phyloP scores from a whole-genome alignment of 805 yeast species.

The Saccharomycopsis vini region DNA sequence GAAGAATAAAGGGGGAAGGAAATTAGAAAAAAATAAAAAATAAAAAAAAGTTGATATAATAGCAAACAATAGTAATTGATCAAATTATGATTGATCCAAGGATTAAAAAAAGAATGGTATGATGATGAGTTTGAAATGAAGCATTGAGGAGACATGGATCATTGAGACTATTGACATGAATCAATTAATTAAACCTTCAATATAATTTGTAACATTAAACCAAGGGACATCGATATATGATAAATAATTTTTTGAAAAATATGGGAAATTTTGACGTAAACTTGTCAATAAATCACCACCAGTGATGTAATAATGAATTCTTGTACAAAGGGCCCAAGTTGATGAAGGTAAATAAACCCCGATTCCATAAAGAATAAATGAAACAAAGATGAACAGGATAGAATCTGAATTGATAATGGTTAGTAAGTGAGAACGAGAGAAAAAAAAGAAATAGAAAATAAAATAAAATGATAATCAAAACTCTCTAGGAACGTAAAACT shows the following conservation, averaged over 20 bases:
- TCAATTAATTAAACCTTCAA: conserved; percentile 11
- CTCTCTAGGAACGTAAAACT: too few species aligned
- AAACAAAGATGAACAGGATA: conserved; percentile 30
- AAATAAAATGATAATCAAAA: neutral
- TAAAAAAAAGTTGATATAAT: too few species aligned
- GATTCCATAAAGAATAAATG: conserved; percentile 32
- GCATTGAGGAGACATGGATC: too few species aligned
- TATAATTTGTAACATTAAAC: conserved; percentile 15
- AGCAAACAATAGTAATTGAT: too few species aligned
- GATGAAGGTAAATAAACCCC: conserved; percentile 26
- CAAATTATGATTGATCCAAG: too few species aligned
- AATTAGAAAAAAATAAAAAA: too few species aligned
- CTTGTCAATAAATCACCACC: conserved; percentile 25
- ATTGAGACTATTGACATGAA: too few species aligned
- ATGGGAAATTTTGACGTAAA: conserved; percentile 12
- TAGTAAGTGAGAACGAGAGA: neutral
- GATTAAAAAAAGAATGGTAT: too few species aligned
- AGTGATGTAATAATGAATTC: conserved; percentile 27
- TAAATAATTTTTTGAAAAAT: conserved; percentile 13
- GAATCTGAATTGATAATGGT: conserved; percentile 13
- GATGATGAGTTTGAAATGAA: too few species aligned
- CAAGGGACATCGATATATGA: conserved; percentile 12
- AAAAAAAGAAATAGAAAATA: neutral
- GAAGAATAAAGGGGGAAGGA: too few species aligned
- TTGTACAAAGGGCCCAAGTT: conserved; percentile 21